These are phyloP conservation scores for Fusarium penzigii DNA, from an alignment of 2,329 filamentous ascomycete genomes.

Conservation along the genomic window DNA sequence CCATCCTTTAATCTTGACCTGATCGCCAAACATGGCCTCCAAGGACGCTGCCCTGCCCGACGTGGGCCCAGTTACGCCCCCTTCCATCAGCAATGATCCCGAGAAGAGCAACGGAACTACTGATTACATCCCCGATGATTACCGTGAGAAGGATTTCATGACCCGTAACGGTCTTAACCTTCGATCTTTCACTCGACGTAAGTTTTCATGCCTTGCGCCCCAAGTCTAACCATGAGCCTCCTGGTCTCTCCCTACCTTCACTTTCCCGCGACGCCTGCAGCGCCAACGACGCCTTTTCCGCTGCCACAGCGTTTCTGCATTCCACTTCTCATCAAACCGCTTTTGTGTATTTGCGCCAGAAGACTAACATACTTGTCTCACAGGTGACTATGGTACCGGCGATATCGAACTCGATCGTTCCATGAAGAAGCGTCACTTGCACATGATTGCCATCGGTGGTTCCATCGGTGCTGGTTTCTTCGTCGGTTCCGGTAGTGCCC, in stretches of 20 bases:
- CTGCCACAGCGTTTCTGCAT: too few relatives aligned
- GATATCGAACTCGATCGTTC: constrained; percentile 42
- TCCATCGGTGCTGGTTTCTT: constrained; percentile 66
- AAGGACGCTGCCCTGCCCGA: constrained; percentile 21
- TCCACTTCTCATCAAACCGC: background rate
- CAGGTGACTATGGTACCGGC: constrained; percentile 29
- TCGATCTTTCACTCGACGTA: constrained; percentile 24
- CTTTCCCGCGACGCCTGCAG: background rate
- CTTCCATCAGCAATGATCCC: constrained; percentile 11
- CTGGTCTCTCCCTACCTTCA: too few relatives aligned
- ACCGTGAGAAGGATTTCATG: constrained; percentile 28
- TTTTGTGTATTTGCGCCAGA: background rate
- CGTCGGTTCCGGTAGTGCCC: constrained; percentile 57
- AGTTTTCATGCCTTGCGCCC: background rate
- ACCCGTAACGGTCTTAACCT: constrained; percentile 31
- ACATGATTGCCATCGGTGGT: constrained; percentile 64
- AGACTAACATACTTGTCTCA: constrained; percentile 4
- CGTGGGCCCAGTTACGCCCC: constrained; percentile 14
- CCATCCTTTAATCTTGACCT: background rate
- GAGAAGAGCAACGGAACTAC: constrained; percentile 11
- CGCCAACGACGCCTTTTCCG: background rate
- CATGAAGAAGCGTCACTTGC: constrained; percentile 59
- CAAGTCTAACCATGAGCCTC: background rate
- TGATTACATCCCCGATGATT: constrained; percentile 20
- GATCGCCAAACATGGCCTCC: constrained; percentile 12